Base-by-base conservation (phyloP, 768 basidiomycete species). In the Sarcodon sp. region DNA sequence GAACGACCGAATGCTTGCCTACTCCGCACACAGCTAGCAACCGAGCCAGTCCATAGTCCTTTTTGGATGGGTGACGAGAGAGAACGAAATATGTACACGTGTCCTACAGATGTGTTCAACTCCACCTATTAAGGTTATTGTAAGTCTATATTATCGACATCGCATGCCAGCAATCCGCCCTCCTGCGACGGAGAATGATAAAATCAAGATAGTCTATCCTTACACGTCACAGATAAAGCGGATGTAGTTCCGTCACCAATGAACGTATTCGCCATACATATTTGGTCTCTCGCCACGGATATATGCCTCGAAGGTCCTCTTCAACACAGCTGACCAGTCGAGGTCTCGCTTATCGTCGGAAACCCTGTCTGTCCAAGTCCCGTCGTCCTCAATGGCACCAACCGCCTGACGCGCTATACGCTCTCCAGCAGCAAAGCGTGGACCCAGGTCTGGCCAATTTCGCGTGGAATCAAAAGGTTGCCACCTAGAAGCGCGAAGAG, bases 361-460 rank as follows among this genome's bases (percentile, higher is more conserved):
- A 3, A 79, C 67, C 31, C 54, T 57, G 45, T 69, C 69, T 15
- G 70, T 69, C 44, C 66, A 67, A 15, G 15, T 27, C 7, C 39
- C 39, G 27, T 41, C 43, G 53, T 54, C 47, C 43, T 45, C 21
- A 43, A 33, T n/a, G 48, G 57, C 18, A 66, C 64, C 60, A 9
- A 62, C 64, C 33, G 68, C 65, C 33, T 64, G 65, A 38, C 84
- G 81, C 7, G 81, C 80, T 37, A 70, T 66, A 45, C 72, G 74
- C 67, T 97, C 93, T 33, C 83, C 85, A 10, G 76, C 75, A 16
- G 69, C 68, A 62, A 97, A 97, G 13, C 73, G 76, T 9, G 75
- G 67, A 1, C 94, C 94, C 27, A 98, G 75, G 59, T 97, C 94
- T 2, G 94, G 94, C 80, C 82, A 97, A 61, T 98, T 93, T n/a